phyloP scores from a whole-genome alignment of 2,329 filamentous ascomycete genomes.

The Helicocarpus griseus region DNA sequence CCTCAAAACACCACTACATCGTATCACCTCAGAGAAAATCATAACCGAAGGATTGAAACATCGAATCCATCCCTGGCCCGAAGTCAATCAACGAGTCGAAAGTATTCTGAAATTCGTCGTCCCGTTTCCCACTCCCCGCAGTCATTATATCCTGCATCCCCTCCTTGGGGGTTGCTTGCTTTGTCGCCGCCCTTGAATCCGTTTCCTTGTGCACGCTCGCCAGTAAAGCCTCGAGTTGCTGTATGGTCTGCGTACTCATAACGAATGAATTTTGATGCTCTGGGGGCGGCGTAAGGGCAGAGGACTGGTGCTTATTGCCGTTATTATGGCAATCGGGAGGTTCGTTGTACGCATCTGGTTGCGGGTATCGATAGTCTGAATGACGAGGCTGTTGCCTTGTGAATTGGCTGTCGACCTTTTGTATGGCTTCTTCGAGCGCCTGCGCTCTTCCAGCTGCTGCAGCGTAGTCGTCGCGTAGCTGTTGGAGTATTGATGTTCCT shows the following conservation, averaged over 20 bases:
- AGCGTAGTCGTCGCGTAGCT: slow-evolving; percentile 6
- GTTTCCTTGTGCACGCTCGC: not conserved
- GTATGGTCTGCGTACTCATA: slow-evolving; percentile 1
- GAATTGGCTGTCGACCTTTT: slow-evolving; percentile 4
- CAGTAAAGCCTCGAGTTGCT: slow-evolving; percentile 8
- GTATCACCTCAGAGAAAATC: not conserved
- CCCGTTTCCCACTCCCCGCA: not conserved
- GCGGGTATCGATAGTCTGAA: not conserved
- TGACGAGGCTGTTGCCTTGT: not conserved
- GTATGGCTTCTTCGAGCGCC: slow-evolving; percentile 6
- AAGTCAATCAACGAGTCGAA: slow-evolving; percentile 10
- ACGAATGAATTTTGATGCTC: not conserved
- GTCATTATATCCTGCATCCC: not conserved
- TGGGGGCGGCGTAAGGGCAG: slow-evolving; percentile 6
- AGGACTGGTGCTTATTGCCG: not conserved
- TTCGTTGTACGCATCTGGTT: not conserved
- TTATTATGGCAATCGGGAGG: not conserved
- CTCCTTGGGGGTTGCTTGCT: not conserved
- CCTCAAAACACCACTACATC: not conserved
- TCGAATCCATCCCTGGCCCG: not conserved
- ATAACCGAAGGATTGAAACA: slow-evolving; percentile 3
- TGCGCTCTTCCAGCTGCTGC: not conserved
- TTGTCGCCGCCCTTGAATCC: not conserved
- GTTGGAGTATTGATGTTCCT: not conserved
- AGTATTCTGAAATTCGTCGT: slow-evolving; percentile 1